Base-by-base conservation (phyloP, 768 basidiomycete genomes). In the Saitozyma podzolica region DNA sequence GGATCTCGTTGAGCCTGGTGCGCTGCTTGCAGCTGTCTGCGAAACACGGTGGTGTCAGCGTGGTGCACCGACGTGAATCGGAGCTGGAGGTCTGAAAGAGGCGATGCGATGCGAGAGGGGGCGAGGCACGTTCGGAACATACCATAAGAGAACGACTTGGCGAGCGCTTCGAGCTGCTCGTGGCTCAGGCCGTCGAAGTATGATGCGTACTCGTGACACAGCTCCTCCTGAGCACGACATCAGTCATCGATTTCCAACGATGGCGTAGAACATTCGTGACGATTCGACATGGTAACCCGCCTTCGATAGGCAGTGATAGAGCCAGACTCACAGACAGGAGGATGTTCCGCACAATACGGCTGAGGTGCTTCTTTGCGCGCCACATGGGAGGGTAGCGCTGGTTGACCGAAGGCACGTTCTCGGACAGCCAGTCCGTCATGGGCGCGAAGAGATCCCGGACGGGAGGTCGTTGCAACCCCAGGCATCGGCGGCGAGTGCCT, bases 401-500 rank as follows among this genome's bases (percentile, higher is more conserved):
- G 37, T 78, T 78, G 39, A 61, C 87, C 54, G 52, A 48, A 83
- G 80, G 77, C n/a, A 68, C 72, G 50, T 67, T 66, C n/a, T 73
- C 57, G 19, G 56, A 54, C 45, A 80, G 61, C 78, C 78, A 88
- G 50, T 88, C 80, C 60, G 86, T 74, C 62, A 91, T 80, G 13
- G 89, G 88, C 64, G 86, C 74, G 80, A 89, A 90, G 59, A 87
- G 76, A 61, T 84, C 73, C 37, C 81, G 80, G 51, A 91, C 85
- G 43, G 61, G 11, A 80, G 75, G 64, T 85, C 84, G 73, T 90
- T 87, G 3, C 87, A 84, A 14, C 89, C 89, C 90, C 89, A 90
- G 2, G 87, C 84, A 73, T 91, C 90, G 50, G 86, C 81, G 1
- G 89, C 88, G 40, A 52, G 51, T 2, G 29, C 29, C 29, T 29